Conservation (phyloP, 2,329 filamentous ascomycete genomes). For the Cytospora mali region DNA sequence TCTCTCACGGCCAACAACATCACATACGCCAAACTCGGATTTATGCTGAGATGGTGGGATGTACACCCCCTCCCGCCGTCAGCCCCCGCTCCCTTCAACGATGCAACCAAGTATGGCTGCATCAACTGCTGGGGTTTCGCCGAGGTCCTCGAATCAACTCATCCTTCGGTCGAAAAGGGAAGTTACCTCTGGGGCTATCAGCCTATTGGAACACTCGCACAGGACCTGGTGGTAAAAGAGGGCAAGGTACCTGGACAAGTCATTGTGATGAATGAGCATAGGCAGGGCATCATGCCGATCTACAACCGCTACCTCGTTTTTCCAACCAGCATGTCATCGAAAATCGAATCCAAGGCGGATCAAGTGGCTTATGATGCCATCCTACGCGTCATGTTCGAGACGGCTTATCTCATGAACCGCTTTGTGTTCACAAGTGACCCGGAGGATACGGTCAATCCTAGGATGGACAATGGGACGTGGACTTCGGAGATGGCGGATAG, state of each 20-base stretch:
- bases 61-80: slow-evolving; percentile 10
- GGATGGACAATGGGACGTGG: neutral
- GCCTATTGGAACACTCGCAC: slow-evolving; percentile 17
- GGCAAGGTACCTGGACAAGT: neutral
- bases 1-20: slow-evolving; percentile 12
- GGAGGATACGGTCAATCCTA: slow-evolving; percentile 3
- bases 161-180: slow-evolving; percentile 5
- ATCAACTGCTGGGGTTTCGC: slow-evolving; percentile 18
- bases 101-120: slow-evolving; percentile 13
- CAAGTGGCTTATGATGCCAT: slow-evolving; percentile 11
- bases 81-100: slow-evolving; percentile 11
- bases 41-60: slow-evolving; percentile 12
- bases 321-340: neutral
- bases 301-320: slow-evolving; percentile 18
- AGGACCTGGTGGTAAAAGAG: slow-evolving; percentile 6
- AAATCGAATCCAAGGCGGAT: neutral
- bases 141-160: slow-evolving; percentile 16
- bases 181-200: slow-evolving; percentile 15
- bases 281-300: slow-evolving; percentile 8
- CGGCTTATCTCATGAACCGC: slow-evolving; percentile 6
- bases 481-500: neutral
- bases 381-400: slow-evolving; percentile 13
- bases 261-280: slow-evolving; percentile 10
- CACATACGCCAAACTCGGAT: slow-evolving; percentile 9
- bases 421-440: slow-evolving; percentile 9